Evolutionary conservation across 805 yeast genomes (phyloP).

Genomic region (Lipomyces sp.): DNA sequence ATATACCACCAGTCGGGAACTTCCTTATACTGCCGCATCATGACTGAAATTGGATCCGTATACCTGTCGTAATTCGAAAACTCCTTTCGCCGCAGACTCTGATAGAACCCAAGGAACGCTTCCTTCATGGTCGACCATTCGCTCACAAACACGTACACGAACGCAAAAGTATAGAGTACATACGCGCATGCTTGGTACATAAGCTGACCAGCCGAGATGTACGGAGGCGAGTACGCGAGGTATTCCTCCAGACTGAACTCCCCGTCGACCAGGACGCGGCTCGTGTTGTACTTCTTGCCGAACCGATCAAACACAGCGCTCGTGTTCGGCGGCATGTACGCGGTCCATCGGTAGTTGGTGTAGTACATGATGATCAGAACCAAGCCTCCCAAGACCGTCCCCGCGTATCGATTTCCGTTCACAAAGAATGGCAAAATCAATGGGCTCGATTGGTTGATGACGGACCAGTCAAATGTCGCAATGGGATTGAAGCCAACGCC

Average conservation of each 20-base stretch:
- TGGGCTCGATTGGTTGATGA: constrained; percentile 41
- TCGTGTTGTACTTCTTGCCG: constrained; percentile 45
- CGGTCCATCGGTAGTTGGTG: constrained; percentile 48
- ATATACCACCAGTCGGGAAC: constrained; percentile 47
- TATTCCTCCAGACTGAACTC: constrained; percentile 10
- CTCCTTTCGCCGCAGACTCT: constrained; percentile 40
- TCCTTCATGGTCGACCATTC: constrained; percentile 53
- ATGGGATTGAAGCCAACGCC: constrained; percentile 69
- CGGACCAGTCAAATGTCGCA: constrained; percentile 63
- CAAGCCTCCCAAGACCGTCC: constrained; percentile 48
- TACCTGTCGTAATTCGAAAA: constrained; percentile 58
- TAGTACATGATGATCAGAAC: constrained; percentile 52
- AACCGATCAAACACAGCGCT: constrained; percentile 40
- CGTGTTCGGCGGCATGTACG: constrained; percentile 45
- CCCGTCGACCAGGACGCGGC: constrained; percentile 46
- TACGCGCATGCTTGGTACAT: constrained; percentile 38
- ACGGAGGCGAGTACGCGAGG: constrained; percentile 19
- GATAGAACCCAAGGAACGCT: constrained; percentile 55
- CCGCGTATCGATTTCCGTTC: constrained; percentile 42
- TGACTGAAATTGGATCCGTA: constrained; percentile 16
- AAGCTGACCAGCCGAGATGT: constrained; percentile 46
- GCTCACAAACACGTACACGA: constrained; percentile 63
- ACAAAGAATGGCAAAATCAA: constrained; percentile 42
- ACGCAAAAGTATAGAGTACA: constrained; percentile 55
- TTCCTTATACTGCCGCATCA: constrained; percentile 56